Evolutionary conservation across 2,329 filamentous ascomycete species (phyloP).

Genomic region (Rasamsonia emersonii): DNA sequence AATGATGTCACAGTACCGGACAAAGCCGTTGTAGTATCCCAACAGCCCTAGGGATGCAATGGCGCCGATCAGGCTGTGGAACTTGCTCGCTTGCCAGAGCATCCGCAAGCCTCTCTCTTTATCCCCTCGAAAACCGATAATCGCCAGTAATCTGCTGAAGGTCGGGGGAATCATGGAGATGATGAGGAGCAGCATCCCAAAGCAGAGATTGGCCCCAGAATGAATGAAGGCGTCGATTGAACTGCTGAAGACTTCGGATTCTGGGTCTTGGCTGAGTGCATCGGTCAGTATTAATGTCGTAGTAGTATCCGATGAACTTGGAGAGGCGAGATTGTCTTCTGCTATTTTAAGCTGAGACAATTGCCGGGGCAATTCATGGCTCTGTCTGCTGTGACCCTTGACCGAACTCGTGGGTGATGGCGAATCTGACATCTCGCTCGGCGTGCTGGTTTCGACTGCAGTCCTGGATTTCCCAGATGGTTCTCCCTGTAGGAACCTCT

Average conservation of each 20-base stretch:
- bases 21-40: slow-evolving; percentile 78
- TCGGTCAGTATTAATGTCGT: slow-evolving; percentile 16
- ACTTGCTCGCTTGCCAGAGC: slow-evolving; percentile 83
- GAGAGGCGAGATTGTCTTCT: slow-evolving; percentile 11
- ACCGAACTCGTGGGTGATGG: slow-evolving; percentile 8
- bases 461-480: slow-evolving; percentile 5
- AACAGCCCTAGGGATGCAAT: slow-evolving; percentile 74
- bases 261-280: slow-evolving; percentile 41
- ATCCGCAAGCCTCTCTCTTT: slow-evolving; percentile 71
- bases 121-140: slow-evolving; percentile 88
- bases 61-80: slow-evolving; percentile 84
- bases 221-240: slow-evolving; percentile 82
- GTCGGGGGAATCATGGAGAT: slow-evolving; percentile 90
- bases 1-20: slow-evolving; percentile 82
- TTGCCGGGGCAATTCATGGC: slow-evolving; percentile 6
- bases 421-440: background rate
- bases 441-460: slow-evolving; percentile 7
- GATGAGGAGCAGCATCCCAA: slow-evolving; percentile 73
- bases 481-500: slow-evolving; percentile 41
- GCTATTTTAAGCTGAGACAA: slow-evolving; percentile 17
- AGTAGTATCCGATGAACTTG: slow-evolving; percentile 13
- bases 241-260: slow-evolving; percentile 59
- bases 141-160: slow-evolving; percentile 75
- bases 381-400: slow-evolving; percentile 12
- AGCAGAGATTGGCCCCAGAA: slow-evolving; percentile 81